These are phyloP conservation scores for Coemansia sp. DNA, from an alignment of 192 early-diverging fungal genomes.

Conservation along the genomic window DNA sequence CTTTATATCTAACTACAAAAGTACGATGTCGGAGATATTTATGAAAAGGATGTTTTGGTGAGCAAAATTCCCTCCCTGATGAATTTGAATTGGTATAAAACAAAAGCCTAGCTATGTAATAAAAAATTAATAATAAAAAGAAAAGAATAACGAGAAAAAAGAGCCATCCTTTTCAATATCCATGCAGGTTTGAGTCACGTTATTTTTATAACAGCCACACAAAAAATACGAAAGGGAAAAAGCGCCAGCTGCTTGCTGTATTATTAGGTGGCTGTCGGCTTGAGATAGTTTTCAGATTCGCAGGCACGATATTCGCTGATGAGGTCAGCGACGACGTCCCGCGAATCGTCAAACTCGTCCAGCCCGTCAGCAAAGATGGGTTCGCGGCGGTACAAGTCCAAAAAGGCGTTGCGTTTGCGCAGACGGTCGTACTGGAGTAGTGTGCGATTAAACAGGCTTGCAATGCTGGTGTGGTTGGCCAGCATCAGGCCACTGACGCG, in stretches of 20 bases:
- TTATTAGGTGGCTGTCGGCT: not conserved
- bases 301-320: conserved; percentile 95
- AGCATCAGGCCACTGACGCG: conserved; percentile 97
- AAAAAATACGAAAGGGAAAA: too few species aligned
- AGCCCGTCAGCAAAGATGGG: conserved; percentile 75
- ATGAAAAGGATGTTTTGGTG: too few species aligned
- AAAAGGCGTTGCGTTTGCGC: conserved; percentile 92
- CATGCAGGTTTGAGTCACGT: not conserved
- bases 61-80: too few species aligned
- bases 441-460: conserved; percentile 87
- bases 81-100: not conserved
- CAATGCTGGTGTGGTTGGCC: conserved; percentile 96
- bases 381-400: conserved; percentile 91
- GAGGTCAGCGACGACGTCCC: conserved; percentile 86
- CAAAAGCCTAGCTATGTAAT: not conserved
- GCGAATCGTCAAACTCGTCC: conserved; percentile 91
- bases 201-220: not conserved
- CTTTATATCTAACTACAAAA: too few species aligned
- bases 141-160: not conserved
- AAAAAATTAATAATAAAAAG: not conserved
- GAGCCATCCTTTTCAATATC: not conserved
- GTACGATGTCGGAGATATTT: too few species aligned
- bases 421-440: conserved; percentile 92
- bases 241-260: too few species aligned
- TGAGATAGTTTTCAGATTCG: conserved; percentile 84